phyloP scores from a whole-genome alignment of 208 protist genomes.

The Crithidia brevicula region DNA sequence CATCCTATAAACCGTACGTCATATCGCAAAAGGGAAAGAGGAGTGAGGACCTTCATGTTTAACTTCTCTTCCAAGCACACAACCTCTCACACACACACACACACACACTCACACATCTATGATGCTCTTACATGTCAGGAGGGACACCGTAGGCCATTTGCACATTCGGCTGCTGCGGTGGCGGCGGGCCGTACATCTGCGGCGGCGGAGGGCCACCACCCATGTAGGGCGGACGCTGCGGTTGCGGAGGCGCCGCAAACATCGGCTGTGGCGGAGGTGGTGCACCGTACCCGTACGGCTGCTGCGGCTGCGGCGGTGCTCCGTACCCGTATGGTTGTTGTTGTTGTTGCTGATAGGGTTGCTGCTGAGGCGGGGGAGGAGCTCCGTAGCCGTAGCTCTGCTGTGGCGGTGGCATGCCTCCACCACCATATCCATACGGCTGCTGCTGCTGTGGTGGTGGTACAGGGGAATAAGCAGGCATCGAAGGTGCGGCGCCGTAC shows the following conservation, averaged over 20 bases:
- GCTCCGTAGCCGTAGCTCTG: constrained; percentile 13
- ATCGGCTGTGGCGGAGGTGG: constrained; percentile 21
- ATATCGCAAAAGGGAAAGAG: too few species aligned
- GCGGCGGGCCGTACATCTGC: constrained; percentile 18
- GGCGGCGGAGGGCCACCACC: constrained; percentile 15
- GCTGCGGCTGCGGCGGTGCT: constrained; percentile 17
- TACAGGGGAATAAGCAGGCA: constrained; percentile 4
- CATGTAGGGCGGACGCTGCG: constrained; percentile 14
- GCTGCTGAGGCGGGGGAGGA: constrained; percentile 18
- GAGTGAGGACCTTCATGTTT: too few species aligned
- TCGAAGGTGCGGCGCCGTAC: not conserved
- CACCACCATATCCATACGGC: too few species aligned
- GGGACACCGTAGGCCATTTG: constrained; percentile 42
- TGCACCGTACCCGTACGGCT: not conserved
- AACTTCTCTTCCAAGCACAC: too few species aligned
- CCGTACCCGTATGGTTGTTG: constrained; percentile 13
- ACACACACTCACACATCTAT: too few species aligned
- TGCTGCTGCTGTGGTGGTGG: too few species aligned
- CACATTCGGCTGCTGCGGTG: constrained; percentile 1
- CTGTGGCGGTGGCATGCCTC: too few species aligned
- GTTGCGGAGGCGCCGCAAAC: constrained; percentile 13
- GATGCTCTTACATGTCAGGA: constrained; percentile 31
- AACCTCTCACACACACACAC: too few species aligned
- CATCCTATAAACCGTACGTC: too few species aligned
- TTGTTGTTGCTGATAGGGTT: too few species aligned